These are phyloP conservation scores for Tarenaya hassleriana DNA, from an alignment of 345 rosid species.

Conservation along the genomic window DNA sequence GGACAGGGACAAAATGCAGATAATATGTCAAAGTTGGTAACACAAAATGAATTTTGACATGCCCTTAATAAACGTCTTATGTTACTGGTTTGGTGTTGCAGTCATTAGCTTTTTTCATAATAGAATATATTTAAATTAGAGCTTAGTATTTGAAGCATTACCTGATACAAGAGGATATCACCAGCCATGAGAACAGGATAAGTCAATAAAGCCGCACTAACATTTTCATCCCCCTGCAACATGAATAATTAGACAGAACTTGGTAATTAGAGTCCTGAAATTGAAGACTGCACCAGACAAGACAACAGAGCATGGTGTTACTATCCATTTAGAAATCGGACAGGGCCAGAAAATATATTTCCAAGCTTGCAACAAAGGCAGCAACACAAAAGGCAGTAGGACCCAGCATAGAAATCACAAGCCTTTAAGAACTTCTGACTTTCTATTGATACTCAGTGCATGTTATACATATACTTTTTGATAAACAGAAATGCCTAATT, in stretches of 20 bases:
- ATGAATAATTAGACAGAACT: constrained; percentile 1
- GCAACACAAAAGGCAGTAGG: too few relatives aligned
- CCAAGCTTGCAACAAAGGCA: too few relatives aligned
- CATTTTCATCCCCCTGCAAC: constrained; percentile 82
- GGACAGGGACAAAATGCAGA: background rate
- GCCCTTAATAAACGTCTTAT: background rate
- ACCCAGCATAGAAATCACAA: too few relatives aligned
- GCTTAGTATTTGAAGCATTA: constrained; percentile 24
- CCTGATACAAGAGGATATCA: constrained; percentile 91
- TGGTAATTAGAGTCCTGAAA: constrained; percentile 10
- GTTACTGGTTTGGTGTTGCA: background rate
- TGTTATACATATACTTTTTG: too few relatives aligned
- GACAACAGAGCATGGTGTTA: too few relatives aligned
- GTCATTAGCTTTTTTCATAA: constrained; percentile 5
- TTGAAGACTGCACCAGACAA: too few relatives aligned
- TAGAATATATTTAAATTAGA: background rate
- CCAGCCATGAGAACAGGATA: constrained; percentile 92
- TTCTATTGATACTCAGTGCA: too few relatives aligned
- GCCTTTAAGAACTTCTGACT: too few relatives aligned
- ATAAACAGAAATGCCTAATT: background rate
- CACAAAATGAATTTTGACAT: background rate
- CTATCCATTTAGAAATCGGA: too few relatives aligned
- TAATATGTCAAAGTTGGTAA: background rate
- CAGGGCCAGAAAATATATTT: too few relatives aligned
- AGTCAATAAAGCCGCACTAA: constrained; percentile 66